Percentiles rank a stretch among this genome's conserved stretches.
Conservation (phyloP, 306 rosid genomes). For the Gillenia trifoliata region DNA sequence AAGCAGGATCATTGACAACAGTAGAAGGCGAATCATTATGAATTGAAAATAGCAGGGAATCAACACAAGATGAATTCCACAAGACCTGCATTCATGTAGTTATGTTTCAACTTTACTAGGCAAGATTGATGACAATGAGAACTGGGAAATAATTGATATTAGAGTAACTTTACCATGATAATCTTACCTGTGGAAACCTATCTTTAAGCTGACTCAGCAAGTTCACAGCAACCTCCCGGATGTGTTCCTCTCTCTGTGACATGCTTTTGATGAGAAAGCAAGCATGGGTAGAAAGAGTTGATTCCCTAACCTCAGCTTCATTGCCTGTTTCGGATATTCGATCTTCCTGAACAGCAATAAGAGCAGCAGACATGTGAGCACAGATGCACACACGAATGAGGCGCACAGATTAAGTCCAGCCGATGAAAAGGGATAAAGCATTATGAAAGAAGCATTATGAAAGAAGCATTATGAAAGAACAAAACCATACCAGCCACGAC, state of each 20-base stretch:
- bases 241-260: constrained; percentile 88
- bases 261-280: constrained; percentile 78
- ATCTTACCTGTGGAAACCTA: constrained; percentile 82
- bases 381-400: not conserved
- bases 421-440: not conserved
- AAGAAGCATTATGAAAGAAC: constrained; percentile 18
- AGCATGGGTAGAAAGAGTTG: constrained; percentile 71
- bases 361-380: constrained; percentile 20
- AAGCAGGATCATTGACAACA: constrained; percentile 87
- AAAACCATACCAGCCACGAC: constrained; percentile 76
- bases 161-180: not conserved
- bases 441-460: constrained; percentile 4
- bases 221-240: constrained; percentile 76
- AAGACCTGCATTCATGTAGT: constrained; percentile 61
- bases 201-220: constrained; percentile 85
- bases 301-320: constrained; percentile 77
- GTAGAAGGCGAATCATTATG: constrained; percentile 64
- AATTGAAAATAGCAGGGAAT: constrained; percentile 81
- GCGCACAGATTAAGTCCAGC: not conserved
- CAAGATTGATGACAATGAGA: constrained; percentile 6
- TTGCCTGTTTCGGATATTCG: constrained; percentile 82
- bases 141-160: not conserved
- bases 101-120: constrained; percentile 22
- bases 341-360: constrained; percentile 72
- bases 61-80: constrained; percentile 89